Percentiles rank a stretch among this genome's conserved stretches.
These are phyloP conservation scores for Neonectria punicea DNA, from an alignment of 2,329 filamentous ascomycete genomes.

Conservation along the genomic window DNA sequence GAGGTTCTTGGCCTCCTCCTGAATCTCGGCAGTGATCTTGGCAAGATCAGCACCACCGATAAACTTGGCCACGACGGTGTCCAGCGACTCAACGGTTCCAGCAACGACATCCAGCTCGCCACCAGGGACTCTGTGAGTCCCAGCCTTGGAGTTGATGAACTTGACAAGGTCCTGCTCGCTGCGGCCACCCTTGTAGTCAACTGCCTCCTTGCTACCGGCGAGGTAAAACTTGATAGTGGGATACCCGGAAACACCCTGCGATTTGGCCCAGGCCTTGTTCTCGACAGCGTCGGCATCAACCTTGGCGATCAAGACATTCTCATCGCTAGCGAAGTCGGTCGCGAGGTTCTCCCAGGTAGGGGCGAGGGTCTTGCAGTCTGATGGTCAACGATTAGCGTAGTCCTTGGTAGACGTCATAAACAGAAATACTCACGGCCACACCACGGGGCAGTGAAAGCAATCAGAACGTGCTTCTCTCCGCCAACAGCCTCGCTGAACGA, in stretches of 20 bases:
- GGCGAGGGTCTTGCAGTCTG: slow-evolving; percentile 96
- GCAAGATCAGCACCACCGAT: slow-evolving; percentile 70
- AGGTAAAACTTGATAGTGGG: slow-evolving; percentile 99
- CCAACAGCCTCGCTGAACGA: slow-evolving; percentile 83
- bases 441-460: slow-evolving; percentile 98
- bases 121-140: slow-evolving; percentile 84
- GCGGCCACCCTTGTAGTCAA: slow-evolving; percentile 80
- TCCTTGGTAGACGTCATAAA: neutral
- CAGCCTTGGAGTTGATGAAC: slow-evolving; percentile 89
- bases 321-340: slow-evolving; percentile 80
- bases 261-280: slow-evolving; percentile 79
- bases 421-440: slow-evolving; percentile 83
- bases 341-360: slow-evolving; percentile 92
- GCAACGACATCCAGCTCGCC: slow-evolving; percentile 82
- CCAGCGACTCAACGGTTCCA: slow-evolving; percentile 83
- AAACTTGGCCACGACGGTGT: slow-evolving; percentile 80
- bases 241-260: slow-evolving; percentile 85
- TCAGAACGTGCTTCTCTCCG: slow-evolving; percentile 86
- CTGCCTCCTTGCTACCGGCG: slow-evolving; percentile 78
- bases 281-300: slow-evolving; percentile 92
- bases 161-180: slow-evolving; percentile 78
- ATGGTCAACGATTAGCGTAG: slow-evolving; percentile 29
- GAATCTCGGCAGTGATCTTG: slow-evolving; percentile 75
- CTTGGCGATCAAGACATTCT: slow-evolving; percentile 88
- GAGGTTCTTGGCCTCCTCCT: slow-evolving; percentile 74